A percentile compares a stretch with the other conserved stretches of the same genome.
phyloP scores from a whole-genome alignment of 352 stramenopile species.

The Phytopythium litorale region DNA sequence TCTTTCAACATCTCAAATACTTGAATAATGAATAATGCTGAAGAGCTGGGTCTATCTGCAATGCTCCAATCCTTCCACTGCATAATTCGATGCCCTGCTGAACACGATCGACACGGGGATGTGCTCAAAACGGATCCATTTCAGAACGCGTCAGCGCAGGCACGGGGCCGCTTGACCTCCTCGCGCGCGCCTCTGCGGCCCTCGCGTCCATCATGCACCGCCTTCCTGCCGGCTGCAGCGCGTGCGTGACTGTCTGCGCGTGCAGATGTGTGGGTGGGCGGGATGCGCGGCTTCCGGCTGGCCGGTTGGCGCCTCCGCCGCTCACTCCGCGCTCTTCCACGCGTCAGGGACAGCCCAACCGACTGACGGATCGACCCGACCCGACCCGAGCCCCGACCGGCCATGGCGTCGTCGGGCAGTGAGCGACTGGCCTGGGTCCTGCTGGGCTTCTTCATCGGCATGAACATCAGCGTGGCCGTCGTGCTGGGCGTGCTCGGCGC shows the following conservation, averaged over 20 bases:
- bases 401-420: background rate
- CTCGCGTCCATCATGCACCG: no score
- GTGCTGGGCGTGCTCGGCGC: background rate
- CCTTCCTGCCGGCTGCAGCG: no score
- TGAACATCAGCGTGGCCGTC: constrained; percentile 5
- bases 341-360: background rate
- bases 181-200: background rate
- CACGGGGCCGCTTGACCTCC: background rate
- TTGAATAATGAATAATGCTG: no score
- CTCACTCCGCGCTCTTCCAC: background rate
- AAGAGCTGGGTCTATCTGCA: no score
- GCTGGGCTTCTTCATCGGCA: constrained; percentile 9
- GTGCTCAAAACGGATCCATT: no score
- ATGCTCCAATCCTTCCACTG: no score
- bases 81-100: no score
- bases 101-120: no score
- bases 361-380: background rate
- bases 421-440: constrained; percentile 8
- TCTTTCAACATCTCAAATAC: background rate
- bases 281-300: no score
- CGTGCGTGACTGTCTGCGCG: background rate
- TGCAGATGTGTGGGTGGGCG: background rate
- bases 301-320: no score
- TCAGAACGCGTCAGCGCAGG: no score
- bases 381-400: no score